Conservation (phyloP, 1,139 yeast genomes). For the Meyerozyma carpophila region DNA sequence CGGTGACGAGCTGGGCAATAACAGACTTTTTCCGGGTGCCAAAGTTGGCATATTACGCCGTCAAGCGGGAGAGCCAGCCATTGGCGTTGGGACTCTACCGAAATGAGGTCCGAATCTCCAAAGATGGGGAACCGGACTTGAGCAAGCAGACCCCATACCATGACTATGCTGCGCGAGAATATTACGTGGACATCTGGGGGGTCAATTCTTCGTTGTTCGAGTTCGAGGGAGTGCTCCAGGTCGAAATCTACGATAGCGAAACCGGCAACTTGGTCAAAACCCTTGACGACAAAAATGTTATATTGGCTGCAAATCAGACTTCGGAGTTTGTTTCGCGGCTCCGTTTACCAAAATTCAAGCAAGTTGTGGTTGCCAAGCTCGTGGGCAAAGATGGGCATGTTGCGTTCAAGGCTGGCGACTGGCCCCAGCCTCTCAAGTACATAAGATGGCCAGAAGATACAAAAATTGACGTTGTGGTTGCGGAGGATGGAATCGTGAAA, state of each 20-base stretch:
- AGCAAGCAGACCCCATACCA: constrained; percentile 11
- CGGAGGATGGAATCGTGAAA: background rate
- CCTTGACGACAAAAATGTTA: constrained; percentile 12
- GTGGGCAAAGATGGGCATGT: constrained; percentile 11
- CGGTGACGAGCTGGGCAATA: constrained; percentile 43
- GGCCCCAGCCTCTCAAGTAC: constrained; percentile 53
- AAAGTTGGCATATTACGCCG: constrained; percentile 40
- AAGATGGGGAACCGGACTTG: constrained; percentile 8
- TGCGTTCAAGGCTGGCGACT: constrained; percentile 34
- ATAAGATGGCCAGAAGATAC: constrained; percentile 13
- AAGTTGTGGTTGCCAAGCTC: constrained; percentile 17
- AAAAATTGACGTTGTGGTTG: background rate
- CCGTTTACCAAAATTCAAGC: constrained; percentile 12
- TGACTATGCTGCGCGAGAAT: constrained; percentile 17
- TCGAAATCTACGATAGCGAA: constrained; percentile 25
- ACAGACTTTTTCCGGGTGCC: constrained; percentile 35
- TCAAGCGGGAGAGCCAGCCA: constrained; percentile 37
- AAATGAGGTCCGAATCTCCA: constrained; percentile 14
- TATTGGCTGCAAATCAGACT: constrained; percentile 25
- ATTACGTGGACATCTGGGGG: constrained; percentile 38
- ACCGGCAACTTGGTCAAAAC: constrained; percentile 21
- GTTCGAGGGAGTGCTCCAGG: constrained; percentile 17
- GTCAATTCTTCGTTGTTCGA: constrained; percentile 23
- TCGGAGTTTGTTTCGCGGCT: constrained; percentile 21
- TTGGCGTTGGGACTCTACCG: constrained; percentile 32